phyloP scores from a whole-genome alignment of 225 moss, liverwort and hornwort genomes.

The Marchantia paleacea region DNA sequence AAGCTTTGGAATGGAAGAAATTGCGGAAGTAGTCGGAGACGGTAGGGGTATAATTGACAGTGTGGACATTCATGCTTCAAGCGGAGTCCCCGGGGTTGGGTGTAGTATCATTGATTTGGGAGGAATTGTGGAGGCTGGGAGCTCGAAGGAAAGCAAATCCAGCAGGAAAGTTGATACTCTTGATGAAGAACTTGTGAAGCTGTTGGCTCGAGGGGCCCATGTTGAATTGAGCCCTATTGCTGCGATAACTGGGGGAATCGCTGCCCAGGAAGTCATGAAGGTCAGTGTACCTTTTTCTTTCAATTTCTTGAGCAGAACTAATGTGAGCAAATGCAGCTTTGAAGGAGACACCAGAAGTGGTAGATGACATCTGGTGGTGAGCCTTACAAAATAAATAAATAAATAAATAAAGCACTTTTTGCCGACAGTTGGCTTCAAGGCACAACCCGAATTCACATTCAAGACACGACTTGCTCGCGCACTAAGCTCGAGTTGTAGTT shows the following conservation, averaged over 20 bases:
- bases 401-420: no score
- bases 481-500: no score
- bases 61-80: conserved; percentile 29
- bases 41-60: conserved; percentile 47
- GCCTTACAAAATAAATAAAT: no score
- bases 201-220: conserved; percentile 63
- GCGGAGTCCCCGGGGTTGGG: conserved; percentile 43
- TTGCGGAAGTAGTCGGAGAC: conserved; percentile 52
- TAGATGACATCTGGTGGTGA: no score
- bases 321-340: no score
- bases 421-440: no score
- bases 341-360: no score
- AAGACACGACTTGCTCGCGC: no score
- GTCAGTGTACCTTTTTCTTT: conserved; percentile 25
- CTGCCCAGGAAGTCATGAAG: conserved; percentile 93
- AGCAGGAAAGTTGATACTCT: conserved; percentile 38
- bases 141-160: conserved; percentile 33
- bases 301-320: no score
- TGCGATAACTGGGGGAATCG: conserved; percentile 87
- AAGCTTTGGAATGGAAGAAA: conserved; percentile 74
- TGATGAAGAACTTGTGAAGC: conserved; percentile 58
- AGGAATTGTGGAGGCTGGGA: conserved; percentile 32
- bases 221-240: conserved; percentile 78
- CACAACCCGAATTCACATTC: no score
- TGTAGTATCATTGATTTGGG: conserved; percentile 40